Evolutionary conservation across 352 stramenopile genomes (phyloP), one percentile per base, ranked within the genome.

Genomic region (Globisporangium canariense): DNA sequence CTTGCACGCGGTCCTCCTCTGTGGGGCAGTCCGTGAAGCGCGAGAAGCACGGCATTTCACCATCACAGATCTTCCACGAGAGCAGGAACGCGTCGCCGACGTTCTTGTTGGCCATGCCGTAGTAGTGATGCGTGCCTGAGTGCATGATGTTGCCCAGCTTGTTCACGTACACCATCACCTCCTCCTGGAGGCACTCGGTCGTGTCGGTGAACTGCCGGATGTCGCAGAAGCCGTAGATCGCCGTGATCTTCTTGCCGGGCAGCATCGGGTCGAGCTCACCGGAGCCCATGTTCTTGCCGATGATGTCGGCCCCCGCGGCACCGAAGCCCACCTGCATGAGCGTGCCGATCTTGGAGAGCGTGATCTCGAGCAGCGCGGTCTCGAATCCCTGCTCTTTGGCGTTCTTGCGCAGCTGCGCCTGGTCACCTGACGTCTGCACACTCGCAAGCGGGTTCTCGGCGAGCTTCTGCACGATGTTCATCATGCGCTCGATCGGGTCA

Each of bases 151-250:
- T 75, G 32, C 89, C 90, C 6, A 97, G 74, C 58, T 97, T 96
- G 75, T 97, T 97, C 34, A 96, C 89, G 65, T 96, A 96, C 64
- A 96, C 86, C 87, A 97, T 96, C 30, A 97, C 88, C 52, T 97
- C 90, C 73, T 96, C 83, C 69, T 97, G 88, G 11, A 97, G 76
- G 62, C 83, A 91, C 66, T 97, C 90, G 54, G 88, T 97, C 8
- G 88, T 94, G 64, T 96, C 88, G 8, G 89, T 95, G 68, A 97
- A 98, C 69, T 97, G 78, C 34, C 96, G 96, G 67, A 98, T 98
- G 66, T 97, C 90, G 56, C 89, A 98, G 66, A 98, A 98, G 8
- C 86, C 93, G 76, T 98, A 98, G 64, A 98, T 89, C 18, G 95
- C 93, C 30, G 89, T 96, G 62, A 97, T 93, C 70, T 94, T 94